Conservation (phyloP, 2,329 filamentous ascomycete species). For the Cercospora janseana region DNA sequence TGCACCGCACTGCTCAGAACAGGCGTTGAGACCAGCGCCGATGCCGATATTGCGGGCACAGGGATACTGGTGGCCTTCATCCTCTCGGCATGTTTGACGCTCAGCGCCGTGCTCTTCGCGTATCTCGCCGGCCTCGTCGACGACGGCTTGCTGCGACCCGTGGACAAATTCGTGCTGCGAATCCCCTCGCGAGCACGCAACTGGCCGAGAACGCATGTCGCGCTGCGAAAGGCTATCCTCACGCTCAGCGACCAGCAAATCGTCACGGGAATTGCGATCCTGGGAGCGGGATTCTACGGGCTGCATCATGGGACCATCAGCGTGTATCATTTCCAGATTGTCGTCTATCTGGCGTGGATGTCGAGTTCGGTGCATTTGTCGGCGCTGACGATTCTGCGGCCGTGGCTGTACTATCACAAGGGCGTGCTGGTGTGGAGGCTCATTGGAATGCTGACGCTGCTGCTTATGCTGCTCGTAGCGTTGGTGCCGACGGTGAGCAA, state of each 20-base stretch:
- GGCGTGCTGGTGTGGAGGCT: conserved; percentile 17
- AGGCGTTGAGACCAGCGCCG: conserved; percentile 16
- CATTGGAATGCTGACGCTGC: conserved; percentile 20
- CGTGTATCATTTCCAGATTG: conserved; percentile 23
- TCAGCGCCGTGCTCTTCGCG: conserved; percentile 21
- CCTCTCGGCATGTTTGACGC: conserved; percentile 26
- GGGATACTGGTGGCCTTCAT: conserved; percentile 28
- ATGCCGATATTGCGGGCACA: conserved; percentile 28
- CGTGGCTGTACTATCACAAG: conserved; percentile 17
- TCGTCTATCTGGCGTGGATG: conserved; percentile 29
- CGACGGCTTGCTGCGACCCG: conserved; percentile 20
- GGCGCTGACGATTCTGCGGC: conserved; percentile 23
- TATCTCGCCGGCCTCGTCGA: conserved; percentile 24
- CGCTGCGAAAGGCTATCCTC: conserved; percentile 19
- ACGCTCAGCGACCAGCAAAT: conserved; percentile 28
- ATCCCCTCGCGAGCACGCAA: conserved; percentile 17
- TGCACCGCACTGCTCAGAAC: conserved; percentile 10
- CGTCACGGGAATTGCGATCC: conserved; percentile 25
- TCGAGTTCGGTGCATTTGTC: conserved; percentile 26
- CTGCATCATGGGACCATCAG: conserved; percentile 13
- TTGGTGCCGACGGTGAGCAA: conserved; percentile 28
- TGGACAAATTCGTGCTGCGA: conserved; percentile 19
- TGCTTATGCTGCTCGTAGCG: conserved; percentile 26
- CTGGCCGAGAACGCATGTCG: conserved; percentile 12
- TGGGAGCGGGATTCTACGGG: conserved; percentile 21